Evolutionary conservation across 2,329 filamentous ascomycete genomes (phyloP).

Genomic region (Colletotrichum lupini): DNA sequence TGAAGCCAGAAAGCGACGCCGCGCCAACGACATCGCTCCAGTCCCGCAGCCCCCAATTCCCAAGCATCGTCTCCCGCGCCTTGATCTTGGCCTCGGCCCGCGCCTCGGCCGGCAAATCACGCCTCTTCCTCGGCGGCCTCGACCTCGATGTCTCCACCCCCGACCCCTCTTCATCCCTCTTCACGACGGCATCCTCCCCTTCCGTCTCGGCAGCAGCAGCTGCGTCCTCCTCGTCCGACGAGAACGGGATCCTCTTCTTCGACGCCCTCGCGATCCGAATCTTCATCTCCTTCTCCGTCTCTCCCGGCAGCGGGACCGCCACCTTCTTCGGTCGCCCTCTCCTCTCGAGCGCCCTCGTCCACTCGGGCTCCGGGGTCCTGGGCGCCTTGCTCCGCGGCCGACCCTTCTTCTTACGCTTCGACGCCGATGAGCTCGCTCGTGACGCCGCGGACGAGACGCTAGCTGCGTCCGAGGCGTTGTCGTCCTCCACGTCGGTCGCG

Average conservation of each 20-base stretch:
- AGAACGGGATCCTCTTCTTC: slow-evolving; percentile 30
- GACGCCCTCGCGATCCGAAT: slow-evolving; percentile 58
- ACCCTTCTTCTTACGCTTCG: slow-evolving; percentile 1
- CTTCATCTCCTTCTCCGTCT: slow-evolving; percentile 58
- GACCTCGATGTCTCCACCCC: slow-evolving; percentile 5
- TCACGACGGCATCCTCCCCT: slow-evolving; percentile 28
- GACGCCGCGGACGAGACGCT: slow-evolving; percentile 17
- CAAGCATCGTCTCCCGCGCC: slow-evolving; percentile 40
- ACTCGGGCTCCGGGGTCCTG: slow-evolving; percentile 25
- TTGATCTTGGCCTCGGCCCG: slow-evolving; percentile 37
- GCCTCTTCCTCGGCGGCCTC: slow-evolving; percentile 37
- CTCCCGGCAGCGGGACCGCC: slow-evolving; percentile 53
- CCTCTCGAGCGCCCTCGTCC: slow-evolving; percentile 22
- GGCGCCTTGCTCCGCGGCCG: slow-evolving; percentile 17
- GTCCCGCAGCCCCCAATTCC: slow-evolving; percentile 67
- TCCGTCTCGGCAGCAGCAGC: slow-evolving; percentile 3
- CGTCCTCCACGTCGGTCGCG: slow-evolving; percentile 36
- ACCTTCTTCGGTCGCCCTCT: slow-evolving; percentile 54
- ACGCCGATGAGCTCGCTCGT: slow-evolving; percentile 9
- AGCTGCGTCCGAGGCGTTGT: slow-evolving; percentile 19
- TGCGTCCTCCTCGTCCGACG: slow-evolving; percentile 36
- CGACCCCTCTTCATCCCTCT: neutral
- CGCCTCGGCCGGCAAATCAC: slow-evolving; percentile 14
- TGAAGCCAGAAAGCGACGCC: slow-evolving; percentile 80
- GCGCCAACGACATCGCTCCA: slow-evolving; percentile 89